These are phyloP conservation scores for Tulasnella sp. DNA, from an alignment of 768 basidiomycete species.

Conservation along the genomic window DNA sequence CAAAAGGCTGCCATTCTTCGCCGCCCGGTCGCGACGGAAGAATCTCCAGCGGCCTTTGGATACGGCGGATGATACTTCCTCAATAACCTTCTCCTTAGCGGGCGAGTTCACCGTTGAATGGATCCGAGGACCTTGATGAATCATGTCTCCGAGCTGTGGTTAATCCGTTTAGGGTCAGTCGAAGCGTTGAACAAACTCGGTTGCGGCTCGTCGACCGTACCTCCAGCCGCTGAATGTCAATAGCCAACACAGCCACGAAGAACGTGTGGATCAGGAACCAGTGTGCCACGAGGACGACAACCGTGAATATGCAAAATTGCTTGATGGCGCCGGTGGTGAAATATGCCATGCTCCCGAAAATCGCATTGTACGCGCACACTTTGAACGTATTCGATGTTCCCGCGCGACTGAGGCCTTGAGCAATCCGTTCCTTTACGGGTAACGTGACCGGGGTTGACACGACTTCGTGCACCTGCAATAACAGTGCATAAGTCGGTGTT, in stretches of 20 bases:
- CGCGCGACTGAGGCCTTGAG: constrained; percentile 80
- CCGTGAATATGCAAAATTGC: constrained; percentile 90
- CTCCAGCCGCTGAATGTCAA: constrained; percentile 93
- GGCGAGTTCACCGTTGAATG: constrained; percentile 44
- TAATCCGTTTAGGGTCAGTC: constrained; percentile 23
- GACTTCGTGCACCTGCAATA: constrained; percentile 71
- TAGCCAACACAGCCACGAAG: constrained; percentile 89
- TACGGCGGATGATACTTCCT: constrained; percentile 22
- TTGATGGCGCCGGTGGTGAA: constrained; percentile 76
- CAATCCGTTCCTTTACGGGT: constrained; percentile 87
- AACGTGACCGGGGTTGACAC: constrained; percentile 79
- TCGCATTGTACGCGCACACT: constrained; percentile 77
- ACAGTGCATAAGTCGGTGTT: constrained; percentile 9
- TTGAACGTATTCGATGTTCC: constrained; percentile 92
- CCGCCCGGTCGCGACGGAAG: constrained; percentile 20
- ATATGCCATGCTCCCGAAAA: constrained; percentile 71
- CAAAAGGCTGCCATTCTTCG: constrained; percentile 73
- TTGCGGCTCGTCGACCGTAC: background rate
- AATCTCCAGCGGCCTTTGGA: constrained; percentile 14
- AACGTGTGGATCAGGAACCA: constrained; percentile 98
- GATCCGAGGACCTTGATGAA: constrained; percentile 64
- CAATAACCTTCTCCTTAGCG: constrained; percentile 36
- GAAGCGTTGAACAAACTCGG: background rate
- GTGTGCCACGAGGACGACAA: constrained; percentile 91
- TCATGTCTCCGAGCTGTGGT: constrained; percentile 75